These are phyloP conservation scores for Chrysanthemum makinoi DNA, from an alignment of 129 eudicot species.

Conservation along the genomic window DNA sequence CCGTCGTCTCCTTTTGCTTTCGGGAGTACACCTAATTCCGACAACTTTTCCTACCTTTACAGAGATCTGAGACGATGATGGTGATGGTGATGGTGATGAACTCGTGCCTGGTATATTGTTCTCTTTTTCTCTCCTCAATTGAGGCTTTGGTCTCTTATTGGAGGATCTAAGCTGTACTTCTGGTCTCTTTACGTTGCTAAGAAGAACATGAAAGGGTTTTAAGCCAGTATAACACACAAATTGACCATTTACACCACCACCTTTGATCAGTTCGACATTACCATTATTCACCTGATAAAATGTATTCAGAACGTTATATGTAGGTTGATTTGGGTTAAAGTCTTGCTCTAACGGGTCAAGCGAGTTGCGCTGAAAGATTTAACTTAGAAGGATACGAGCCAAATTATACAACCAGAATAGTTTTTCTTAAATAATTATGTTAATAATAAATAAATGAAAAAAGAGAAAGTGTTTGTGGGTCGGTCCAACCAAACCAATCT, in stretches of 20 bases:
- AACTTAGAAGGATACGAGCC: no score
- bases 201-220: constrained; percentile 74
- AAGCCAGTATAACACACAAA: constrained; percentile 54
- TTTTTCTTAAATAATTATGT: no score
- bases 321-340: no score
- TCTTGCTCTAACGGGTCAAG: no score
- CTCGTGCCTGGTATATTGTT: constrained; percentile 29
- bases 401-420: no score
- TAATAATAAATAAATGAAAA: no score
- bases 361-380: no score
- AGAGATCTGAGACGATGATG: constrained; percentile 32
- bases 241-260: constrained; percentile 16
- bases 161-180: constrained; percentile 53
- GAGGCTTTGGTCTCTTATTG: constrained; percentile 68
- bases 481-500: background rate
- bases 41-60: constrained; percentile 41
- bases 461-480: background rate
- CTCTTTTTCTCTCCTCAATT: constrained; percentile 45
- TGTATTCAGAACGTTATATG: background rate
- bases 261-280: constrained; percentile 63
- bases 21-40: constrained; percentile 49
- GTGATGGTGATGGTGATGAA: constrained; percentile 26
- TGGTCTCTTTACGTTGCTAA: constrained; percentile 42
- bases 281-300: constrained; percentile 76
- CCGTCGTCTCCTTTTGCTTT: constrained; percentile 68